Evolutionary conservation across 2,329 filamentous ascomycete genomes (phyloP).

Genomic region (Monilinia polystroma): DNA sequence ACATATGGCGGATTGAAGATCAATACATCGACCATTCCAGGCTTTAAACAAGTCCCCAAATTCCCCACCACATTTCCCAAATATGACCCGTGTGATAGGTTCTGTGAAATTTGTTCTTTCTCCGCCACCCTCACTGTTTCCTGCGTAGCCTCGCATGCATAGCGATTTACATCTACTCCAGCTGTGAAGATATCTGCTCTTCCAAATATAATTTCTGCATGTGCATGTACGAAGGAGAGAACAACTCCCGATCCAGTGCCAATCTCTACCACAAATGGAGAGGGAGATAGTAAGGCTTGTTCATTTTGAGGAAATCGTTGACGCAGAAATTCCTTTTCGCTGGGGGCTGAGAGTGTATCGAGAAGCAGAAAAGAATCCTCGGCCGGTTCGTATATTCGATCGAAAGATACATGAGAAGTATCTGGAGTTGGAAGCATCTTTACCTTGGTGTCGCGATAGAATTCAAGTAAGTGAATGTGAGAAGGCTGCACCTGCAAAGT

Average conservation of each 20-base stretch:
- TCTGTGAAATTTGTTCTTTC: constrained; percentile 42
- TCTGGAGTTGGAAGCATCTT: constrained; percentile 89
- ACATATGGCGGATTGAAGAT: constrained; percentile 98
- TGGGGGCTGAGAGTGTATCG: constrained; percentile 74
- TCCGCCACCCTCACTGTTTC: constrained; percentile 61
- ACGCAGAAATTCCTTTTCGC: constrained; percentile 36
- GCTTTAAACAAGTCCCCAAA: constrained; percentile 60
- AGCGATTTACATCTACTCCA: constrained; percentile 80
- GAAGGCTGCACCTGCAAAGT: constrained; percentile 7
- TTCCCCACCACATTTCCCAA: constrained; percentile 70
- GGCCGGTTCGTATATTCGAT: constrained; percentile 88
- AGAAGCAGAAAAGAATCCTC: constrained; percentile 95
- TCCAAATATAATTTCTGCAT: constrained; percentile 71
- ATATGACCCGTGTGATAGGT: constrained; percentile 49
- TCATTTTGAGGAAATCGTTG: constrained; percentile 25
- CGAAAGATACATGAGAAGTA: constrained; percentile 86
- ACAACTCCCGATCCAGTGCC: constrained; percentile 92
- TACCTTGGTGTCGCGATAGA: not conserved
- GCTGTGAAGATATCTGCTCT: constrained; percentile 67
- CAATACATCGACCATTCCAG: constrained; percentile 70
- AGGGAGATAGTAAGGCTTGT: constrained; percentile 38
- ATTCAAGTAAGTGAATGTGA: not conserved
- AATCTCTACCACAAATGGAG: constrained; percentile 75
- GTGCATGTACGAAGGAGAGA: constrained; percentile 80
- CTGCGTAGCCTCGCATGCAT: constrained; percentile 75